Evolutionary conservation across 768 basidiomycete genomes (phyloP).

Genomic region (Mycena galericulata): DNA sequence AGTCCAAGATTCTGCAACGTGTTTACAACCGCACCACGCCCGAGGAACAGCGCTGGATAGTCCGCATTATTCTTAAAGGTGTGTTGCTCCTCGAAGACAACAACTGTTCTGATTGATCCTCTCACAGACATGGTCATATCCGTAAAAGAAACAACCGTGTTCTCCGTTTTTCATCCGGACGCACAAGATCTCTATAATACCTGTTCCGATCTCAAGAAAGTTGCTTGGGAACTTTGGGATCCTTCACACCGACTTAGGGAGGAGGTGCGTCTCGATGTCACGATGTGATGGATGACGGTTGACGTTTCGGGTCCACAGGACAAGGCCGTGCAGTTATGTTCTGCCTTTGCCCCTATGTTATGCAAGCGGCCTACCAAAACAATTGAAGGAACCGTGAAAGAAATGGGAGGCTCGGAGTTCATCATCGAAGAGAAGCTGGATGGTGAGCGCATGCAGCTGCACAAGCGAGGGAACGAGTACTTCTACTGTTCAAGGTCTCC

Average conservation of each 20-base stretch:
- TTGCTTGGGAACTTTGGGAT: constrained; percentile 90
- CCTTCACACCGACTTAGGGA: constrained; percentile 73
- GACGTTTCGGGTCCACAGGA: constrained; percentile 62
- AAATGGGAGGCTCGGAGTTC: constrained; percentile 85
- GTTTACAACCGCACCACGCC: constrained; percentile 85
- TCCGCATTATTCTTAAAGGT: constrained; percentile 97
- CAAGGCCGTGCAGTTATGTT: constrained; percentile 84
- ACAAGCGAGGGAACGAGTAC: constrained; percentile 91
- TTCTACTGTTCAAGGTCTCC: constrained; percentile 90
- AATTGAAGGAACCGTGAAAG: constrained; percentile 85
- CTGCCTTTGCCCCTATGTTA: constrained; percentile 94
- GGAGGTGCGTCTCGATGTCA: constrained; percentile 53
- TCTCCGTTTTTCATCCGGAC: constrained; percentile 93
- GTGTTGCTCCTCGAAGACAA: neutral
- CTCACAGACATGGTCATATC: constrained; percentile 87
- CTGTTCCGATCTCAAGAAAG: constrained; percentile 95
- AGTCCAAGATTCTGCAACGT: constrained; percentile 80
- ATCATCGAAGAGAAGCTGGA: constrained; percentile 98
- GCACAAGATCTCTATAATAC: constrained; percentile 96
- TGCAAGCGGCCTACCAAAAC: constrained; percentile 89
- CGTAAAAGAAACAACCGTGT: constrained; percentile 94
- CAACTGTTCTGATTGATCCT: constrained; percentile 3
- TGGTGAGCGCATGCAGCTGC: constrained; percentile 96
- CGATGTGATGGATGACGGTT: neutral
- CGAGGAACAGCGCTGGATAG: constrained; percentile 94